Evolutionary conservation across 257 asterid species (phyloP), one percentile per base, ranked within the genome.

Genomic region (Jasminum sambac): DNA sequence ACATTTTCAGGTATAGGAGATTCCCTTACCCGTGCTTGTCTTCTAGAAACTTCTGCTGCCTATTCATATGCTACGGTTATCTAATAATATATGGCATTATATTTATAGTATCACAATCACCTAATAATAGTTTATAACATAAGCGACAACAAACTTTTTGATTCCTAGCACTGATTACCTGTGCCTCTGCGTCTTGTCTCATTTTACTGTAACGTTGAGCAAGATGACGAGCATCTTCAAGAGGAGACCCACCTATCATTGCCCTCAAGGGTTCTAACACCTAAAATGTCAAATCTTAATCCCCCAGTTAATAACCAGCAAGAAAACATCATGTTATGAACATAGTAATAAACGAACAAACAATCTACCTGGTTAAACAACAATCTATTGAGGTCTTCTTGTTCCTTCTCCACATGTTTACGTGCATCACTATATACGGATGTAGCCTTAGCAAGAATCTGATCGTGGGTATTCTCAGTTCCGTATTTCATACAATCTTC

Each of bases 151-250:
- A 12, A 34, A 63, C 42, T 19, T 65, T 59, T 26, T 66, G 43
- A 5, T 52, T 55, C 67, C 39, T 7, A 39, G 13, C 71, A 42
- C 62, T 46, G 41, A 76, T 80, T 81, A 95, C 98, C 89, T 91
- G 99, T 30, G 89, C 78, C 86, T 95, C 98, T 48, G 98, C 98
- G 66, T 95, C 99, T 88, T 91, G 99, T 74, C 99, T 89, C 99
- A 94, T 84, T 75, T 75, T 83, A 83, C 99, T 91, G 73, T 91
- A 94, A 69, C 98, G 91, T 83, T 94, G 99, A 72, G 99, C 99
- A 73, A 94, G 93, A 83, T 91, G 96, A n/a, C 98, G 96, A 79
- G 99, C 99, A 79, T 94, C 99, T 82, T 94, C 99, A 58, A 94
- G 79, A 62, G 95, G 98, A 76, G 96, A 82, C 67, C 98, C 89